Percentiles rank a stretch among this genome's conserved stretches.
Evolutionary conservation across 176 grass and related monocot species (phyloP).

Genomic region (Elaeis guineensis): DNA sequence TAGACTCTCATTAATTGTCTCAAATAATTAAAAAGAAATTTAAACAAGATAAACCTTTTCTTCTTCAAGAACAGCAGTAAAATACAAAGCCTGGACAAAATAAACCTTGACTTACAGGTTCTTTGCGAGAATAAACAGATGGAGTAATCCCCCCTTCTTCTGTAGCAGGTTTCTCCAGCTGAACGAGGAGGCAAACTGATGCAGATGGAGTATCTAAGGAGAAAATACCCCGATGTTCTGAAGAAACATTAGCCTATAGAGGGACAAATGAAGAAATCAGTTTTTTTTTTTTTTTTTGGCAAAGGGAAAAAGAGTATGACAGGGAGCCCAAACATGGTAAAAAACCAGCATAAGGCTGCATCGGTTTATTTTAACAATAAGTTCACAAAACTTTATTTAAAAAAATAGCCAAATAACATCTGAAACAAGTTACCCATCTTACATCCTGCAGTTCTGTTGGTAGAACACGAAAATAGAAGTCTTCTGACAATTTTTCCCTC

Average conservation of each 20-base stretch:
- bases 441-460: constrained; percentile 81
- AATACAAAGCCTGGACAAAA: too few species aligned
- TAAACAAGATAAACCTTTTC: too few species aligned
- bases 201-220: constrained; percentile 79
- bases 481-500: constrained; percentile 93
- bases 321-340: too few species aligned
- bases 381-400: too few species aligned
- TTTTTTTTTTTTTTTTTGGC: neutral
- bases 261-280: constrained; percentile 15
- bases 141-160: constrained; percentile 96
- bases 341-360: too few species aligned
- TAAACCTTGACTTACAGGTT: constrained; percentile 63
- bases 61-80: too few species aligned
- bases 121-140: constrained; percentile 97
- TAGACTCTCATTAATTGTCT: too few species aligned
- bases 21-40: too few species aligned
- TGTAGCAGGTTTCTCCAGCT: constrained; percentile 80
- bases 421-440: constrained; percentile 32
- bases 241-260: constrained; percentile 56
- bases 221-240: constrained; percentile 59
- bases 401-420: neutral
- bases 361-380: too few species aligned
- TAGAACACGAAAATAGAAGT: constrained; percentile 79
- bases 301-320: constrained; percentile 2
- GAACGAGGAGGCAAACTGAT: constrained; percentile 87